Percentiles rank a stretch among this genome's conserved stretches.
These are phyloP conservation scores for Prunus yedoensis DNA, from an alignment of 331 rosid species.

Conservation along the genomic window DNA sequence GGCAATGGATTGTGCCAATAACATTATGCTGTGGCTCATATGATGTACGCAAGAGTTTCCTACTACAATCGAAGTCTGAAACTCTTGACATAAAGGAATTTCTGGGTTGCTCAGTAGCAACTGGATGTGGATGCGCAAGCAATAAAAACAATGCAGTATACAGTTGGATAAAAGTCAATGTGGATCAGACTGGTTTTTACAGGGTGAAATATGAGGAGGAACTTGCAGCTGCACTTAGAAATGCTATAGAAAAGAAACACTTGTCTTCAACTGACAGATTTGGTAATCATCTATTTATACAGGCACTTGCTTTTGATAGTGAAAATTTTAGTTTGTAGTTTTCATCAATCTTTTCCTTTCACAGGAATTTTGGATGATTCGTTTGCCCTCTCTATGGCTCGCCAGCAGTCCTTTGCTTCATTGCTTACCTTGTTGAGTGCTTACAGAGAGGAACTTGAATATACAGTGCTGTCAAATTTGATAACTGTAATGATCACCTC, in stretches of 20 bases:
- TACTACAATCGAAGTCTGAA: slow-evolving; percentile 36
- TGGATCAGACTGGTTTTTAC: slow-evolving; percentile 55
- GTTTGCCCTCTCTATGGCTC: slow-evolving; percentile 53
- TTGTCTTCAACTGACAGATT: slow-evolving; percentile 47
- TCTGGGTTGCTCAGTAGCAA: slow-evolving; percentile 33
- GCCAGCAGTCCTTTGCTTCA: slow-evolving; percentile 43
- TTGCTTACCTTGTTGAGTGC: slow-evolving; percentile 49
- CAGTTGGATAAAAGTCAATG: slow-evolving; percentile 49
- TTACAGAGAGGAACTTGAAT: slow-evolving; percentile 52
- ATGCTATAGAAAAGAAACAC: slow-evolving; percentile 36
- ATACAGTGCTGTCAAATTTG: slow-evolving; percentile 50
- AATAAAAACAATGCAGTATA: slow-evolving; percentile 7
- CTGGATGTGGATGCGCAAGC: slow-evolving; percentile 4
- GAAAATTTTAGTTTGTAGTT: neutral
- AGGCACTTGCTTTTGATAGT: neutral
- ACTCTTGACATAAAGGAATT: slow-evolving; percentile 33
- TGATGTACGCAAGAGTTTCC: slow-evolving; percentile 40
- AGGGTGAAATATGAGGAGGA: slow-evolving; percentile 52
- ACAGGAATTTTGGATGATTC: slow-evolving; percentile 61
- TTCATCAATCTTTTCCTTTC: slow-evolving; percentile 1
- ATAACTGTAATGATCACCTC: slow-evolving; percentile 35
- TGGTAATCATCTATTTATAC: slow-evolving; percentile 28
- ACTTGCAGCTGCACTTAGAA: slow-evolving; percentile 41
- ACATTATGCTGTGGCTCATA: slow-evolving; percentile 48
- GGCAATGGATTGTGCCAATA: slow-evolving; percentile 53